Base-by-base conservation (phyloP, 2,329 filamentous ascomycete genomes). In the Colletotrichum falcatum region DNA sequence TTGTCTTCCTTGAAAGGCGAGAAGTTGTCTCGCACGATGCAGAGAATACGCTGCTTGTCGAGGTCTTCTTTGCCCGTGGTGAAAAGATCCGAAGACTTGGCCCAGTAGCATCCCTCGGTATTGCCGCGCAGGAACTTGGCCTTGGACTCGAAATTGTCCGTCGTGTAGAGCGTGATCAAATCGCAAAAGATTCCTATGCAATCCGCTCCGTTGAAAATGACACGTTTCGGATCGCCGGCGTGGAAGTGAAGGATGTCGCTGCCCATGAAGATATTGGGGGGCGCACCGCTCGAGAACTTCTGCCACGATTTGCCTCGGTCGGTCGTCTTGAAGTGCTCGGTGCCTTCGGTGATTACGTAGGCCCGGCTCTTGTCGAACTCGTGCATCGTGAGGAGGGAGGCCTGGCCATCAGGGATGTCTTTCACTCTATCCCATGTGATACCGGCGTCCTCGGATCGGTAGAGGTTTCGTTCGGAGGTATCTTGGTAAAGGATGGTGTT, bases 71-170 rank as follows among this genome's bases (percentile, higher is more conserved):
- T 82, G 71, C 91, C 91, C 14, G 90, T 91, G 42, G 88, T 89
- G 79, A 99, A 98, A 51, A 90, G 81, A 6, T 88, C 86, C 16
- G 92, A 90, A 18, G 90, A 89, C 77, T 94, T 94, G 61, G 96
- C 95, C 94, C 95, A 99, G 79, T 91, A 89, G 80, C 96, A 99
- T 72, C 92, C 91, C 59, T 89, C 85, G 2, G 93, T 93, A 74
- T 90, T 88, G 51, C 88, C 84, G 62, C 92, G 88, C 70, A 98
- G 85, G 7, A 86, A 81, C 74, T 92, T 87, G 61, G 89, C 87
- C 53, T 87, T 81, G 6, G 87, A 88, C 73, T 91, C 86, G 83
- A 99, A 99, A 74, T 94, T 94, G 80, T 98, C 92, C 18, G 87
- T 90, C 3, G 96, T 98, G 79, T 97, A 98, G 77, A 86, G 84